These are phyloP conservation scores for Nicotiana benthamiana DNA, from an alignment of 257 asterid genomes.

Conservation along the genomic window DNA sequence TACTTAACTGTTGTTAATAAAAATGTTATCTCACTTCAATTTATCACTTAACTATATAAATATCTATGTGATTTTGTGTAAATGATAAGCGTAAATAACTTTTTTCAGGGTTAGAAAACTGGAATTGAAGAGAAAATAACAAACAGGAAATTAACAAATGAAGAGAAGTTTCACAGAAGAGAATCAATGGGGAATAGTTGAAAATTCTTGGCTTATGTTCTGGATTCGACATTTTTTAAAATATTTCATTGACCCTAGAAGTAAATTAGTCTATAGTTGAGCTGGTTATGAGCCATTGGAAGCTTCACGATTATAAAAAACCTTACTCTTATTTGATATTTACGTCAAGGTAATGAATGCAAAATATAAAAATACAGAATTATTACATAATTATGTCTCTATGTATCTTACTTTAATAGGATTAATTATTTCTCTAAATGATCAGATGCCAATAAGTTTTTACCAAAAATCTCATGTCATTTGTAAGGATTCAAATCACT, in stretches of 20 bases:
- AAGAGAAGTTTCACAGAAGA: neutral
- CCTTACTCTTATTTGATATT: no score
- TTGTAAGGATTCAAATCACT: no score
- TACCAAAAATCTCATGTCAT: no score
- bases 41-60: conserved; percentile 7
- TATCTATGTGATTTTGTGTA: neutral
- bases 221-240: neutral
- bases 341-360: no score
- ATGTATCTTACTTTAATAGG: no score
- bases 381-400: no score
- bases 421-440: no score
- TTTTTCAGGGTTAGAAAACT: neutral
- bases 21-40: neutral
- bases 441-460: no score
- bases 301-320: neutral
- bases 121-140: neutral
- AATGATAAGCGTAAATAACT: no score
- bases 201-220: neutral
- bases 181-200: neutral
- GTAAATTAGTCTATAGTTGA: neutral
- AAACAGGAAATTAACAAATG: neutral
- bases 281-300: neutral
- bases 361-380: no score
- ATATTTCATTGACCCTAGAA: neutral
- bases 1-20: no score